Base-by-base conservation (phyloP, 495 filamentous ascomycete genomes). In the Neurospora sp. region DNA sequence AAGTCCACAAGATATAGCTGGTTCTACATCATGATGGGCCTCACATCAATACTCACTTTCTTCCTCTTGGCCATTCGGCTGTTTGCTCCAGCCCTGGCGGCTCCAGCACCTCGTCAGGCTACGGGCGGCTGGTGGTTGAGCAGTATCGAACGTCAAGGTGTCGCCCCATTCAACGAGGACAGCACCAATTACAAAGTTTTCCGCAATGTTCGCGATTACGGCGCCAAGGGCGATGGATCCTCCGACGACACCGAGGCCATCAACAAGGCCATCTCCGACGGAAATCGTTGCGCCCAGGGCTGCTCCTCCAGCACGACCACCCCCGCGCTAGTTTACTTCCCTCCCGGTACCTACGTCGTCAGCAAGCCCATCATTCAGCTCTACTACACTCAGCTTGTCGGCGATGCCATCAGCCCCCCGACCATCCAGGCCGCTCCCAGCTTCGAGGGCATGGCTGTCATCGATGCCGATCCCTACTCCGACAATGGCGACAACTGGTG, bases 241-340 rank as follows among this genome's bases (percentile, higher is more conserved):
- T 93, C 91, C 5, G 94, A 98, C 80, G 94, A 97, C 78, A 95
- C 93, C 2, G 90, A 80, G 20, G 93, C 94, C n/a, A 96, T 97
- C 86, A 97, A 97, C 83, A 82, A 85, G 73, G 94, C 94, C 39
- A 93, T 97, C 74, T 84, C 88, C 11, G 88, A 90, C 66, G 93
- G 93, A 35, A 85, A 86, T 72, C 93, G 94, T 23, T 97, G 94
- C 78, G 92, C 90, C 54, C 78, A 85, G 76, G 87, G 89, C 70
- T 98, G 94, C 79, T 91, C 94, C 74, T 96, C 93, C 9, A 87
- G 88, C n/a, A 97, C 94, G 11, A 88, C 86, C 10, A 89, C 90
- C 4, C 91, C 91, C 0, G 92, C 92, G 5, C 80, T 94, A 39
- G 88, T 96, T 5, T 94, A 92, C 83, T 96, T 96, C 84, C 93